phyloP scores from a whole-genome alignment of 192 early-diverging fungal genomes.

The Spizellomyces sp. region DNA sequence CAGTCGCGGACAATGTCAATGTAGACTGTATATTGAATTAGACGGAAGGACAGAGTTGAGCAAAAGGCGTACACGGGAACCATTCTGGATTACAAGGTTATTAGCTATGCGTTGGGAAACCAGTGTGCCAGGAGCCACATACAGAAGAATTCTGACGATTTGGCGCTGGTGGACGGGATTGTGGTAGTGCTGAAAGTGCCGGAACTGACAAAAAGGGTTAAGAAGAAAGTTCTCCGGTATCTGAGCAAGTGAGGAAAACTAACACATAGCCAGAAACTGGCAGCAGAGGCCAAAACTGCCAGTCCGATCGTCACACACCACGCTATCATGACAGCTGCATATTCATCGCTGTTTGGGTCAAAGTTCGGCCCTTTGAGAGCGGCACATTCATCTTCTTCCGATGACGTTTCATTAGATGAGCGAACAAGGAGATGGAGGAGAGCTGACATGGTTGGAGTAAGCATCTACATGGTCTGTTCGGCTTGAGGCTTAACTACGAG shows the following conservation, averaged over 20 bases:
- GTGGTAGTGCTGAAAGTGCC: conserved; percentile 36
- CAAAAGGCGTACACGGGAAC: conserved; percentile 75
- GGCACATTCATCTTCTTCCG: conserved; percentile 27
- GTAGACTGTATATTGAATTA: conserved; percentile 69
- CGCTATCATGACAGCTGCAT: conserved; percentile 12
- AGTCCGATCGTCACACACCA: conserved; percentile 36
- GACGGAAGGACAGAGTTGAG: conserved; percentile 70
- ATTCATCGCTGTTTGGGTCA: conserved; percentile 32
- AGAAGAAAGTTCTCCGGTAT: neutral
- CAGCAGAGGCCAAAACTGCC: conserved; percentile 10
- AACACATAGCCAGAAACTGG: conserved; percentile 23
- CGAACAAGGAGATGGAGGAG: no score
- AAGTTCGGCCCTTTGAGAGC: conserved; percentile 25
- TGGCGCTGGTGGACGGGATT: conserved; percentile 73
- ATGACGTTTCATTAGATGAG: no score
- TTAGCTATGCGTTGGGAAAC: neutral
- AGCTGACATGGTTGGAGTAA: no score
- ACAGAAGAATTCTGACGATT: conserved; percentile 73
- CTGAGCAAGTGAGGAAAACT: neutral
- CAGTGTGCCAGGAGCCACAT: neutral
- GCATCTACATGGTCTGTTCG: no score
- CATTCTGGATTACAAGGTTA: conserved; percentile 41
- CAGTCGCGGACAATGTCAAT: conserved; percentile 69
- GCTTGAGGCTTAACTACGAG: no score
- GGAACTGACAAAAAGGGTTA: conserved; percentile 5